Conservation (phyloP, 352 stramenopile genomes). For the Phytophthora tubulina region DNA sequence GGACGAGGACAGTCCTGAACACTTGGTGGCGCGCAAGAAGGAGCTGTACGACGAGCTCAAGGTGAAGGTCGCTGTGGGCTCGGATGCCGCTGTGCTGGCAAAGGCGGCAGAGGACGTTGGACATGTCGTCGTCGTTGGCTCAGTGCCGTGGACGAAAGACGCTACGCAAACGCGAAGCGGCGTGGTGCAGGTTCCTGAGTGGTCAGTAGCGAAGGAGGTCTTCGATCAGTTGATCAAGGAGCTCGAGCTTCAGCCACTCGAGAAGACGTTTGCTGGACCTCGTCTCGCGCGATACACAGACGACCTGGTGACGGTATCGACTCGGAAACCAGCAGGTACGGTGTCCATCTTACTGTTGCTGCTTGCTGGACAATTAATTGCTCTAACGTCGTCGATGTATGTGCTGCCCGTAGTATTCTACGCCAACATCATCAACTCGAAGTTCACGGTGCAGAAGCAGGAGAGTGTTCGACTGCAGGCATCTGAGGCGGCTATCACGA, state of each 20-base stretch:
- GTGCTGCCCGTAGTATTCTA: constrained; percentile 65
- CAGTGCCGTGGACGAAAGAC: constrained; percentile 57
- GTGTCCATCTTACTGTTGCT: not conserved
- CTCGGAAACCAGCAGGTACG: constrained; percentile 72
- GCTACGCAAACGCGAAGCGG: constrained; percentile 16
- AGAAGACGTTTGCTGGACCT: constrained; percentile 58
- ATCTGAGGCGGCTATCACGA: constrained; percentile 75
- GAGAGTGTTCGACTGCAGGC: constrained; percentile 71
- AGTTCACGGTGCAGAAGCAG: constrained; percentile 80
- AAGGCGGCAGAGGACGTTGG: constrained; percentile 43
- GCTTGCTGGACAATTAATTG: not conserved
- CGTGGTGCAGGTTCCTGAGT: constrained; percentile 39
- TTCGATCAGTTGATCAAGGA: constrained; percentile 58
- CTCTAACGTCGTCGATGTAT: constrained; percentile 17
- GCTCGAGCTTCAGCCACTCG: constrained; percentile 51
- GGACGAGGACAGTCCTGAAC: constrained; percentile 51
- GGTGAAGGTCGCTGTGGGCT: constrained; percentile 64
- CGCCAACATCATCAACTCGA: constrained; percentile 83
- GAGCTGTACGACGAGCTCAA: constrained; percentile 72
- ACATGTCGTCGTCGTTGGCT: constrained; percentile 54
- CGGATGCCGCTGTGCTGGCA: constrained; percentile 43
- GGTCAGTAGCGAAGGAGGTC: constrained; percentile 42
- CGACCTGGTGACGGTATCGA: constrained; percentile 78
- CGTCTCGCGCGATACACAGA: constrained; percentile 77
- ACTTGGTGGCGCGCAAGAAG: constrained; percentile 62